These are phyloP conservation scores for Saccharomyces jurei DNA, from an alignment of 805 yeast genomes.

Conservation along the genomic window DNA sequence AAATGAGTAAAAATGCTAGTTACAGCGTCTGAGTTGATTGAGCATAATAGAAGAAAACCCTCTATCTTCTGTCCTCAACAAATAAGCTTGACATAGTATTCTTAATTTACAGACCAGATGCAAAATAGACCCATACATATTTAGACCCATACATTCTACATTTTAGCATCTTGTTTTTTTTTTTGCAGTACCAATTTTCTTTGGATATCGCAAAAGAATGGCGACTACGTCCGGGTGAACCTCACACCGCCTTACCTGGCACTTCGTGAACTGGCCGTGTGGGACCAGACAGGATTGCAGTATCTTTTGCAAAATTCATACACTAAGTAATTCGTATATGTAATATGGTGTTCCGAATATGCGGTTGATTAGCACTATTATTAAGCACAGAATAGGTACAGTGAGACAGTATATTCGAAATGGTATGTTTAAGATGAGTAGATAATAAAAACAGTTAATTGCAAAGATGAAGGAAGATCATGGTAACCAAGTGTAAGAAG, in stretches of 20 bases:
- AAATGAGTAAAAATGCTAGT: background rate
- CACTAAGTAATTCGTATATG: constrained; percentile 2
- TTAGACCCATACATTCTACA: background rate
- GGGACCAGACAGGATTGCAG: background rate
- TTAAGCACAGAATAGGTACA: constrained; percentile 7
- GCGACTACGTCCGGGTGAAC: background rate
- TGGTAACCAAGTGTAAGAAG: background rate
- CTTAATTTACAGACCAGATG: background rate
- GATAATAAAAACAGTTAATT: background rate
- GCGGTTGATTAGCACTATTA: background rate
- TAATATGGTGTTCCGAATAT: background rate
- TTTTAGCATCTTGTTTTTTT: background rate
- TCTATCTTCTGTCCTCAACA: background rate
- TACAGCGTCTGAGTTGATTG: background rate
- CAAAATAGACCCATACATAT: background rate
- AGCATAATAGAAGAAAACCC: background rate
- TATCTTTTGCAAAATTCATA: background rate
- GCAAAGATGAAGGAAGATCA: background rate
- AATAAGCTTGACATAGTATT: background rate
- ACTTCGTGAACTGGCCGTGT: background rate
- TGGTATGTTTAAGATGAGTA: constrained; percentile 13
- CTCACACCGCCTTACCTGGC: background rate
- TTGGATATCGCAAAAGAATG: background rate
- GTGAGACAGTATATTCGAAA: constrained; percentile 19
- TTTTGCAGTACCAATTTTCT: background rate